Conservation (phyloP, 805 yeast species). For the Sugiyamaella lignohabitans region DNA sequence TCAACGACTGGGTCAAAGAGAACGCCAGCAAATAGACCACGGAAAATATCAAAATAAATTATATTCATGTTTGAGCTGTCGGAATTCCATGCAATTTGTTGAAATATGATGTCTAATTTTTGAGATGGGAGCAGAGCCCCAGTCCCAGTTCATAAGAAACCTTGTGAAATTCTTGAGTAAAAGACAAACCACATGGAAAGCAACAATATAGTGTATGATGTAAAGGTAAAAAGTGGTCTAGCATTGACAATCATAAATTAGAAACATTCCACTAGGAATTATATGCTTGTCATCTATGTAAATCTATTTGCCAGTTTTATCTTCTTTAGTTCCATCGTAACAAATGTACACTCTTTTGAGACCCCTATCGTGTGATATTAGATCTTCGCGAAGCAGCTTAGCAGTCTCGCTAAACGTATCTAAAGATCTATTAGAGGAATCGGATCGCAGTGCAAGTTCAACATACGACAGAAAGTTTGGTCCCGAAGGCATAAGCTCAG, state of each 20-base stretch:
- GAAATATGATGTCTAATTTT: too few relatives aligned
- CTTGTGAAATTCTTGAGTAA: too few relatives aligned
- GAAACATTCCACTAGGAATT: too few relatives aligned
- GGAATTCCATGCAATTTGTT: too few relatives aligned
- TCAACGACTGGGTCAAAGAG: slow-evolving; percentile 79
- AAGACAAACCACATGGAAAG: too few relatives aligned
- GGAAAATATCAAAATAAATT: slow-evolving; percentile 1
- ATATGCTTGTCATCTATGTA: too few relatives aligned
- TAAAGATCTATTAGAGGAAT: slow-evolving; percentile 1
- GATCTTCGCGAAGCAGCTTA: slow-evolving; percentile 3
- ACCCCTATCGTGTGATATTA: slow-evolving; percentile 8
- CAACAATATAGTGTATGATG: too few relatives aligned
- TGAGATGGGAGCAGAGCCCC: too few relatives aligned
- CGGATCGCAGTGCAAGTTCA: slow-evolving; percentile 5
- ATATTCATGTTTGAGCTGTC: neutral
- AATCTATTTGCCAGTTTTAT: too few relatives aligned
- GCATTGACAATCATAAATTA: too few relatives aligned
- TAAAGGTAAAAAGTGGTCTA: too few relatives aligned
- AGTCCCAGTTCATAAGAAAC: too few relatives aligned
- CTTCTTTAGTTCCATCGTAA: neutral
- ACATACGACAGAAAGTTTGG: slow-evolving; percentile 16
- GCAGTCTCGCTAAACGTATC: slow-evolving; percentile 10
- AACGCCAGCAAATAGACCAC: slow-evolving; percentile 11
- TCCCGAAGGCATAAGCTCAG: slow-evolving; percentile 22
- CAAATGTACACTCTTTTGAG: slow-evolving; percentile 9